These are phyloP conservation scores for Dactylella cylindrospora DNA, from an alignment of 2,329 filamentous ascomycete species.

Conservation along the genomic window DNA sequence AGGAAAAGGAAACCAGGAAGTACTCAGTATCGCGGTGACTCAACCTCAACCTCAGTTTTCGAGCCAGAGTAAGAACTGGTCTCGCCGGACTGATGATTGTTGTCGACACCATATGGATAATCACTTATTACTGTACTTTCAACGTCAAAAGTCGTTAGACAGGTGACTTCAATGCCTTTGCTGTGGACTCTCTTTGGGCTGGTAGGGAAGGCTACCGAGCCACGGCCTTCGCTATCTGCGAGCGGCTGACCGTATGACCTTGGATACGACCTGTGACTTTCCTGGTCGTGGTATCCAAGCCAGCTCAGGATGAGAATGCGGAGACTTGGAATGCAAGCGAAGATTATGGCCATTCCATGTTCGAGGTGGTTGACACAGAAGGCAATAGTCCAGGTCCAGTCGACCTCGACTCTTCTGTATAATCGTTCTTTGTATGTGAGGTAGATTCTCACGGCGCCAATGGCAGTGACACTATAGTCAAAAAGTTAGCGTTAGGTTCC, in stretches of 20 bases:
- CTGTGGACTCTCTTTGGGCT: constrained; percentile 26
- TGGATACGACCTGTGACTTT: constrained; percentile 15
- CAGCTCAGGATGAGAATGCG: constrained; percentile 32
- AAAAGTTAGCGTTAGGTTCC: not conserved
- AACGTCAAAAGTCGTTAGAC: constrained; percentile 33
- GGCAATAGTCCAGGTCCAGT: constrained; percentile 41
- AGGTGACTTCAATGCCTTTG: constrained; percentile 29
- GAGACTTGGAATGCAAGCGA: constrained; percentile 38
- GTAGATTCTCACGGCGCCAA: constrained; percentile 42
- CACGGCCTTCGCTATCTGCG: constrained; percentile 11
- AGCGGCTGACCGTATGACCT: constrained; percentile 26
- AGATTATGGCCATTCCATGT: constrained; percentile 41
- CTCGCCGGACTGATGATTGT: constrained; percentile 5
- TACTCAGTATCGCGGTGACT: constrained; percentile 11
- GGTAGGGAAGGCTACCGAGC: constrained; percentile 22
- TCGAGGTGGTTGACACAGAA: constrained; percentile 42
- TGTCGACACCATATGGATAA: constrained; percentile 20
- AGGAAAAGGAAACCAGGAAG: constrained; percentile 5
- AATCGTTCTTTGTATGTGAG: constrained; percentile 39
- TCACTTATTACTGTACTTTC: constrained; percentile 36
- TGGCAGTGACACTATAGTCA: constrained; percentile 30
- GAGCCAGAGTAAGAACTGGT: constrained; percentile 40
- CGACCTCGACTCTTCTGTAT: constrained; percentile 19
- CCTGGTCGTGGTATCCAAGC: constrained; percentile 34
- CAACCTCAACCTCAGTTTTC: constrained; percentile 30